Evolutionary conservation across 2,329 filamentous ascomycete species (phyloP).

Genomic region (Aureobasidium sp.): DNA sequence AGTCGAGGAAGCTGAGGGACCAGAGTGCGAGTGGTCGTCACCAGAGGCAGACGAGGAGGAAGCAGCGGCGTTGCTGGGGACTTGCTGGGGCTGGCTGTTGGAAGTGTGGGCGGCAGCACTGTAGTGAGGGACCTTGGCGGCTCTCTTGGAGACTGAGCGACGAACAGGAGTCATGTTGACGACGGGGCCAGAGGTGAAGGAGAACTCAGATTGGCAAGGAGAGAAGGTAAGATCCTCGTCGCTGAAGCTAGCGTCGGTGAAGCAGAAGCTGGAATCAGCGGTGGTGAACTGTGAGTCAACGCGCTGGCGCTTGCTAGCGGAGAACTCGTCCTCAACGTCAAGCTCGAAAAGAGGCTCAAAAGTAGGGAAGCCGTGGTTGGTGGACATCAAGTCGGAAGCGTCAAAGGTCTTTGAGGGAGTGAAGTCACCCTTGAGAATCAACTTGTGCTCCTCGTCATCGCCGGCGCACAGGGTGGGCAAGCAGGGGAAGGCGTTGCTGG

Average conservation of each 20-base stretch:
- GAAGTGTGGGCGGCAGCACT: slow-evolving; percentile 35
- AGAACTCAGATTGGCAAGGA: slow-evolving; percentile 15
- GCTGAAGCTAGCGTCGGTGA: slow-evolving; percentile 67
- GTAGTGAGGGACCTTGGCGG: slow-evolving; percentile 30
- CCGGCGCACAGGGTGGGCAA: slow-evolving; percentile 53
- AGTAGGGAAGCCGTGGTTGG: slow-evolving; percentile 52
- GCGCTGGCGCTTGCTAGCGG: slow-evolving; percentile 63
- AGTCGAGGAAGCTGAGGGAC: slow-evolving; percentile 42
- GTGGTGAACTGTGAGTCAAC: slow-evolving; percentile 50
- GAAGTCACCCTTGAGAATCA: slow-evolving; percentile 40
- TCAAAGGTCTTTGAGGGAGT: slow-evolving; percentile 19
- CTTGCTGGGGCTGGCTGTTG: slow-evolving; percentile 29
- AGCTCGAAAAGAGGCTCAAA: slow-evolving; percentile 86
- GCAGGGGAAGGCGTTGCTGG: slow-evolving; percentile 49
- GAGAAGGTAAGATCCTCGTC: slow-evolving; percentile 49
- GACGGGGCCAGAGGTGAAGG: slow-evolving; percentile 12
- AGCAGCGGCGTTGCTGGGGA: slow-evolving; percentile 19
- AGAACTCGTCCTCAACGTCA: slow-evolving; percentile 75
- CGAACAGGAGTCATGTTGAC: slow-evolving; percentile 12
- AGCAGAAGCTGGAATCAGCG: slow-evolving; percentile 57
- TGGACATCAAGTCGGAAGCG: slow-evolving; percentile 32
- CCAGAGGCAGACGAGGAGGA: slow-evolving; percentile 9
- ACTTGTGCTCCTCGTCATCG: slow-evolving; percentile 35
- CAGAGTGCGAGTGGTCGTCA: slow-evolving; percentile 19
- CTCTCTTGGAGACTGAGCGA: slow-evolving; percentile 16